Base-by-base conservation (phyloP, 2,329 filamentous ascomycete species). In the Fusarium incarnatum region DNA sequence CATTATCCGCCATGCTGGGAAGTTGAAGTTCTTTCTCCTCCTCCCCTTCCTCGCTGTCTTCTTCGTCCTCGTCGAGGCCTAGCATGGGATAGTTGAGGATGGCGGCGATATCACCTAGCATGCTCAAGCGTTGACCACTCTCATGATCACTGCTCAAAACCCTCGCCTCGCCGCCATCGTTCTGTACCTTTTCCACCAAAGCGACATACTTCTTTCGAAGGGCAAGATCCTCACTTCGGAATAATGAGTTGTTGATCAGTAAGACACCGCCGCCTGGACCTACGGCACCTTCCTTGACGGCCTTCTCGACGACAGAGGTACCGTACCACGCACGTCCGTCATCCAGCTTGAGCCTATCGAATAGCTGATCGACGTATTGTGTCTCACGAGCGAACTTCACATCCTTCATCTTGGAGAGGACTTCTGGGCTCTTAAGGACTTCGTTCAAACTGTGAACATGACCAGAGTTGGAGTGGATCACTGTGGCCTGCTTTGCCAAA, bases 61-160 rank as follows among this genome's bases (percentile, higher is more conserved):
- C 83, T 10, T 83, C 89, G 4, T 91, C 89, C 34, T 94, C 91
- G 68, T 97, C 93, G 46, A 97, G 83, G 71, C 97, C 94, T 20
- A 88, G 82, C 40, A 98, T 86, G 0, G 96, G 94, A 78, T 94
- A 99, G 15, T 95, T 98, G 68, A 98, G 82, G 28, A 98, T 91
- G 3, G 94, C 94, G 18, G 95, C 96, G 67, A 99, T 91, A 20
- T 94, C 92, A 2, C 96, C 94, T 64, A 98, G 79, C 15, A 90
- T 92, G 71, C 94, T 93, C 16, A 99, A 81, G 64, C 94, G 85
- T 82, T 92, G 91, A 1, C 96, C 96, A 78, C 94, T 98, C 83
- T 98, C 95, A 79, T 98, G 95, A 76, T 97, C 92, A 75, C 92
- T 94, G 79, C 95, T 98, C 28, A 98, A 81, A n/a, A 98, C 88